Percentiles rank a stretch among this genome's conserved stretches.
Conservation (phyloP, 768 basidiomycete genomes). For the Fistulinella prunicolor region DNA sequence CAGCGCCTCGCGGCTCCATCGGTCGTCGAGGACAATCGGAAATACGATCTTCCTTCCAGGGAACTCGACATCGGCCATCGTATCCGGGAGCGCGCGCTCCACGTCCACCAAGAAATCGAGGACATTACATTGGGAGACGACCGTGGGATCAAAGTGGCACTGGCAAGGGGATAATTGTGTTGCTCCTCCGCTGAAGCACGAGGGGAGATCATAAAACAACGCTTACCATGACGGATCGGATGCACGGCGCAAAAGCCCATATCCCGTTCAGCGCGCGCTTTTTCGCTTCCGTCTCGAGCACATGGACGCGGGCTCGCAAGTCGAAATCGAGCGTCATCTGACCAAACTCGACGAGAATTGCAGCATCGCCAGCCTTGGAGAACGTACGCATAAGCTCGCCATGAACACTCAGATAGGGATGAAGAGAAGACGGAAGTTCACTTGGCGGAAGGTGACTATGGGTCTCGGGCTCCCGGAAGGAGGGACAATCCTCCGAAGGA, state of each 20-base stretch:
- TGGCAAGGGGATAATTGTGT: slow-evolving; percentile 15
- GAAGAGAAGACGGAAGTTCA: slow-evolving; percentile 19
- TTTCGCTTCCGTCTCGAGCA: slow-evolving; percentile 43
- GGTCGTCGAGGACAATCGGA: slow-evolving; percentile 62
- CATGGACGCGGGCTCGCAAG: slow-evolving; percentile 57
- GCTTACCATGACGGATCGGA: slow-evolving; percentile 56
- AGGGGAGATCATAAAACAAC: not conserved
- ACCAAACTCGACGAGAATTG: slow-evolving; percentile 64
- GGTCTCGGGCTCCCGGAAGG: slow-evolving; percentile 22
- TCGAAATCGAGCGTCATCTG: slow-evolving; percentile 49
- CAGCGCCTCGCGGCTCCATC: slow-evolving; percentile 53
- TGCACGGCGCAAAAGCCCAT: slow-evolving; percentile 46
- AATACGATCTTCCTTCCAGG: slow-evolving; percentile 53
- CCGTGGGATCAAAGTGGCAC: slow-evolving; percentile 48
- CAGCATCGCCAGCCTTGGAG: slow-evolving; percentile 57
- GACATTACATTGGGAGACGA: slow-evolving; percentile 42
- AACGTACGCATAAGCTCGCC: not conserved
- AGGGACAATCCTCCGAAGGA: slow-evolving; percentile 13
- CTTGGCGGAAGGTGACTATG: slow-evolving; percentile 52
- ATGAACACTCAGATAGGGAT: not conserved
- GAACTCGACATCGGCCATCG: slow-evolving; percentile 42
- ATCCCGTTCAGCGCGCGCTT: slow-evolving; percentile 35
- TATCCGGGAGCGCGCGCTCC: slow-evolving; percentile 39
- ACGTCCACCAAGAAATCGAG: slow-evolving; percentile 40
- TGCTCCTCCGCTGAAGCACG: not conserved